Base-by-base conservation (phyloP, 1,284 basidiomycete species). In the Irpex rosettiformis region DNA sequence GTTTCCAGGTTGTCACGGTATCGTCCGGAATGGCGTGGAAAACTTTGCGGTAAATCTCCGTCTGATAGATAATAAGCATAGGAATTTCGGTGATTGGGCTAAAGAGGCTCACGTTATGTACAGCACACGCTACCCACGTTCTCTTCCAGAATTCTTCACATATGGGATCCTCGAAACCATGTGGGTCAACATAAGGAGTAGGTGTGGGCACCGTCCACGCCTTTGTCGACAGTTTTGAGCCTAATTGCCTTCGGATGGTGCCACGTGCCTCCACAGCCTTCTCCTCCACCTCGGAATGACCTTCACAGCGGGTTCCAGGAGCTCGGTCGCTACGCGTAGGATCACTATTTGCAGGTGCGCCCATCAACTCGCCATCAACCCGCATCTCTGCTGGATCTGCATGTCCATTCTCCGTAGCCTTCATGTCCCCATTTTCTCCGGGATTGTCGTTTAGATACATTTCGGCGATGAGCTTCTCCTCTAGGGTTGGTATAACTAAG, bases 21-120 rank as follows among this genome's bases (percentile, higher is more conserved):
- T 98, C 94, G 70, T 97, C 95, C 3, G 95, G 95, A 48, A 94
- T 79, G 52, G 91, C 89, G 67, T 94, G 88, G 77, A 98, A 98
- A 1, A 97, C 94, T 71, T 92, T 95, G 58, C 94, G 87, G 75
- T 85, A 96, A 62, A 96, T 93, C 71, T 96, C 92, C 60, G 95
- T 98, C 91, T 96, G 61, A 37, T 13, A 51, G 13, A 25, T 21
- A 28, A 25, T 22, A 18, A 48, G 18, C 60, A 61, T 55, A 54
- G 40, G 65, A 22, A 66, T 37, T 56, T 28, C 29, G 54, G 59
- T 37, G 43, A 24, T 30, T 47, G 56, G 28, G 52, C 57, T n/a
- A 42, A 51, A 61, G 59, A 16, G n/a, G 77, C 89, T 64, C 56
- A 94, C 92, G 69, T 96, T 96, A 67, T 93, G 87, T 49, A 85